Percentiles rank a stretch among this genome's conserved stretches.
These are phyloP conservation scores for Starmerella tilneyi DNA, from an alignment of 805 yeast genomes.

Conservation along the genomic window DNA sequence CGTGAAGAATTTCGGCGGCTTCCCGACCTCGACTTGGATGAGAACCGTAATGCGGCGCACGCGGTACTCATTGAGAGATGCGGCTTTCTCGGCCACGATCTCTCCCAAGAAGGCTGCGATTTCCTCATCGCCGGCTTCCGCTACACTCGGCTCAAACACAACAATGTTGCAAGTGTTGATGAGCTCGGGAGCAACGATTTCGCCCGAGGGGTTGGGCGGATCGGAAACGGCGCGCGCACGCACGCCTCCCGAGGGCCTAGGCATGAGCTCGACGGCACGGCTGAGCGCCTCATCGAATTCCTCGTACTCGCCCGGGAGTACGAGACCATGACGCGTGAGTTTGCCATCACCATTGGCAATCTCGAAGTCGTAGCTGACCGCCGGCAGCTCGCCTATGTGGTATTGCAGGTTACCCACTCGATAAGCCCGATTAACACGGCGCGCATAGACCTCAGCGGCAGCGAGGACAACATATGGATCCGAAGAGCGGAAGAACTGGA, in stretches of 20 bases:
- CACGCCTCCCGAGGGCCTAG: conserved; percentile 35
- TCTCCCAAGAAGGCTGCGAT: conserved; percentile 53
- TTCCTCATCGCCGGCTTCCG: conserved; percentile 57
- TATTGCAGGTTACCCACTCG: conserved; percentile 68
- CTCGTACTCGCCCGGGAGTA: conserved; percentile 49
- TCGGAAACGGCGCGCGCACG: conserved; percentile 35
- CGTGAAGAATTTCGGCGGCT: conserved; percentile 91
- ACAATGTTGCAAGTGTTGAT: conserved; percentile 77
- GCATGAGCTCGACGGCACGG: conserved; percentile 64
- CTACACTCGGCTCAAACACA: conserved; percentile 34
- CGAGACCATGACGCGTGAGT: conserved; percentile 43
- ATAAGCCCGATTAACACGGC: conserved; percentile 96
- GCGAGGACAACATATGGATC: conserved; percentile 90
- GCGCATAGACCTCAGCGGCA: conserved; percentile 91
- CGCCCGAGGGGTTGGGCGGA: conserved; percentile 25
- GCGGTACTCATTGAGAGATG: conserved; percentile 57
- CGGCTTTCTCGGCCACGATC: conserved; percentile 55
- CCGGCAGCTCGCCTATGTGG: conserved; percentile 41
- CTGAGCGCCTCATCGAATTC: conserved; percentile 76
- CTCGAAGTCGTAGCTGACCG: conserved; percentile 63
- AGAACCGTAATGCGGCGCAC: conserved; percentile 91
- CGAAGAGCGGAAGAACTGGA: conserved; percentile 73
- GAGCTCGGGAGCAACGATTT: conserved; percentile 30
- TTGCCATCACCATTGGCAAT: conserved; percentile 19
- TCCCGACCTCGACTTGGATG: conserved; percentile 70